phyloP scores from a whole-genome alignment of 805 yeast species.

The Schwanniomyces polymorphus region DNA sequence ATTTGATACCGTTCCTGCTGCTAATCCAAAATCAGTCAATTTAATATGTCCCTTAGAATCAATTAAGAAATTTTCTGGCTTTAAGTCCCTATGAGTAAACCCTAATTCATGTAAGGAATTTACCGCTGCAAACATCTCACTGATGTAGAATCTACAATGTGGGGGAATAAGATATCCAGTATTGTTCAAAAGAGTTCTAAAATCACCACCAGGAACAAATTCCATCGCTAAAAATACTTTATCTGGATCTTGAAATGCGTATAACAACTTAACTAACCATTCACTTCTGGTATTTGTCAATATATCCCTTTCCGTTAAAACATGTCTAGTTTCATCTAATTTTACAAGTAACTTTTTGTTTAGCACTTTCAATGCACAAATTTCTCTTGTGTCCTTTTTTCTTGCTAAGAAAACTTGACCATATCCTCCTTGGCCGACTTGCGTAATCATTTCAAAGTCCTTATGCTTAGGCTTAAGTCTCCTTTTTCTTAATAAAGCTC shows the following conservation, averaged over 20 bases:
- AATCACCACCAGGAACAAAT: conserved; percentile 99
- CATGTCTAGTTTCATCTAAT: conserved; percentile 94
- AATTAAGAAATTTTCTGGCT: conserved; percentile 90
- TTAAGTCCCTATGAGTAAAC: conserved; percentile 93
- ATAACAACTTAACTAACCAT: conserved; percentile 91
- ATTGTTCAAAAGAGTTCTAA: conserved; percentile 88
- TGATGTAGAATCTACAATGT: conserved; percentile 91
- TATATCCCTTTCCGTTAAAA: conserved; percentile 93
- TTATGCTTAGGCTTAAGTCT: conserved; percentile 90
- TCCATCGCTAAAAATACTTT: conserved; percentile 97
- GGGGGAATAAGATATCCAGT: conserved; percentile 92
- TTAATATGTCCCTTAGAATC: conserved; percentile 91
- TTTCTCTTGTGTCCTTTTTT: conserved; percentile 90
- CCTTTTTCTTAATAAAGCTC: conserved; percentile 81
- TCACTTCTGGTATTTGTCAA: conserved; percentile 93
- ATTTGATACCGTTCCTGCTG: conserved; percentile 92
- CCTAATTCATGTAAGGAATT: conserved; percentile 93
- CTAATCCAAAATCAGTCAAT: conserved; percentile 94
- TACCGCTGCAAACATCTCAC: conserved; percentile 95
- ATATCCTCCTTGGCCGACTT: conserved; percentile 99
- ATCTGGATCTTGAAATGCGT: conserved; percentile 92
- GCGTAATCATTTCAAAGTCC: conserved; percentile 95
- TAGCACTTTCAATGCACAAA: conserved; percentile 91
- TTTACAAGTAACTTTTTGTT: conserved; percentile 83
- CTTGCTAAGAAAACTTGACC: conserved; percentile 98